Percentiles rank a stretch among this genome's conserved stretches.
These are phyloP conservation scores for Domatiomyces globalis DNA, from an alignment of 2,329 filamentous ascomycete species.

Conservation along the genomic window DNA sequence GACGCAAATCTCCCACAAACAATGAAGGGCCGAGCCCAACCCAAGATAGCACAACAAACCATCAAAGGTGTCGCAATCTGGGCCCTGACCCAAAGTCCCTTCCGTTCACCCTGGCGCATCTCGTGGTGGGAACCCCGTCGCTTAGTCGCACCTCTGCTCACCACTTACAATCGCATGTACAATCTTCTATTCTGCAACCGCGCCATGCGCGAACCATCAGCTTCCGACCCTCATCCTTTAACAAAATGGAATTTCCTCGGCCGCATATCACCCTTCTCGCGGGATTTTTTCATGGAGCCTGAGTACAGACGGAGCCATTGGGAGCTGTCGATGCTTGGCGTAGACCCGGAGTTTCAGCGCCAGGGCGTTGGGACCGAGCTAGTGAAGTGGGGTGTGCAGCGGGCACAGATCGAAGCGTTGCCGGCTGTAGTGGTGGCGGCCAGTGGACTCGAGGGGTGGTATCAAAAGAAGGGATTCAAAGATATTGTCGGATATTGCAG, in stretches of 20 bases:
- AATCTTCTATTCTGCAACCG: conserved; percentile 2
- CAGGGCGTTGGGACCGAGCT: conserved; percentile 12
- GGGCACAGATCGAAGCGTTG: conserved; percentile 6
- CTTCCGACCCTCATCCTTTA: conserved; percentile 4
- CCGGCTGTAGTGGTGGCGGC: conserved; percentile 7
- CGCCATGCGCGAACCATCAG: background rate
- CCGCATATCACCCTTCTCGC: conserved; percentile 2
- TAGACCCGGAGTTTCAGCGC: conserved; percentile 9
- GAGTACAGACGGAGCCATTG: conserved; percentile 5
- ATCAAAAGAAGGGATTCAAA: conserved; percentile 5
- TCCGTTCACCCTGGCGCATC: background rate
- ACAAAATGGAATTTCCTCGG: conserved; percentile 6
- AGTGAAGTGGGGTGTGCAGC: conserved; percentile 12
- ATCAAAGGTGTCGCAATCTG: conserved; percentile 3
- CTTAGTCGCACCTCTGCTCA: background rate
- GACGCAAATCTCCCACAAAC: background rate
- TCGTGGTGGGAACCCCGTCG: conserved; percentile 1
- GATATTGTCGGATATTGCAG: conserved; percentile 1
- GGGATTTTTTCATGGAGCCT: conserved; percentile 1
- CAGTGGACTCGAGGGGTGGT: conserved; percentile 4
- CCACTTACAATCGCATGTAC: background rate
- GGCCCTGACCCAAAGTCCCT: background rate
- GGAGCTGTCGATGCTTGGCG: conserved; percentile 11
- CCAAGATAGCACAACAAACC: conserved; percentile 2
- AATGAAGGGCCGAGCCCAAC: background rate